Conservation (phyloP, 2,329 filamentous ascomycete species). For the Diaporthe batatas region DNA sequence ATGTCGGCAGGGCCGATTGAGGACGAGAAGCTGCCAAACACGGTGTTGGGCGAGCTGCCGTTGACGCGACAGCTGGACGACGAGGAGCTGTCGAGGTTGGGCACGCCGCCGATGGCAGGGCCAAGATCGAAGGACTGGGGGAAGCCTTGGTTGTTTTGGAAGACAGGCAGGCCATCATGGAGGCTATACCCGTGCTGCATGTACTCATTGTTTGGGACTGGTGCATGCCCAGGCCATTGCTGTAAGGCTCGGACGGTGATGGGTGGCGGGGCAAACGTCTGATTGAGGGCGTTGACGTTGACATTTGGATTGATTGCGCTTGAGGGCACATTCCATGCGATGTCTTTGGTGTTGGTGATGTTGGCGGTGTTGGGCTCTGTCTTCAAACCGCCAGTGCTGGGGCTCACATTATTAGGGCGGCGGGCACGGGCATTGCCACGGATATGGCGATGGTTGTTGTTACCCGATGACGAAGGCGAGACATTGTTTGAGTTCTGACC, state of each 20-base stretch:
- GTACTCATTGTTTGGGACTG: background rate
- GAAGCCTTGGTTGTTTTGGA: too few relatives aligned
- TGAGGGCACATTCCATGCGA: background rate
- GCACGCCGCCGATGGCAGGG: background rate
- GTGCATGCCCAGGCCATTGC: background rate
- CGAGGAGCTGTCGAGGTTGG: background rate
- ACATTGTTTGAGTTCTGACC: background rate
- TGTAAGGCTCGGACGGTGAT: background rate
- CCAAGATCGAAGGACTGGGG: background rate
- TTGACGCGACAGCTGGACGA: background rate
- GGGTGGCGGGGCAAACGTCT: too few relatives aligned
- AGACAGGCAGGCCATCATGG: background rate
- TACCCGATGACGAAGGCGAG: background rate
- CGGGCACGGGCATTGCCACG: background rate
- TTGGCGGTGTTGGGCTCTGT: background rate
- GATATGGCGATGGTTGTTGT: too few relatives aligned
- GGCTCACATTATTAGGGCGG: background rate
- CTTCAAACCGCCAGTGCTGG: background rate
- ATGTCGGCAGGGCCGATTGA: background rate
- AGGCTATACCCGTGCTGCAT: background rate
- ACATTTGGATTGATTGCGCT: background rate
- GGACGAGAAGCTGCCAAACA: constrained; percentile 32
- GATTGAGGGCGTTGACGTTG: background rate
- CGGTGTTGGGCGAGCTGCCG: background rate
- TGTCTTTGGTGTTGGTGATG: background rate